Evolutionary conservation across 2,329 filamentous ascomycete genomes (phyloP).

Genomic region (Colletotrichum sp.): DNA sequence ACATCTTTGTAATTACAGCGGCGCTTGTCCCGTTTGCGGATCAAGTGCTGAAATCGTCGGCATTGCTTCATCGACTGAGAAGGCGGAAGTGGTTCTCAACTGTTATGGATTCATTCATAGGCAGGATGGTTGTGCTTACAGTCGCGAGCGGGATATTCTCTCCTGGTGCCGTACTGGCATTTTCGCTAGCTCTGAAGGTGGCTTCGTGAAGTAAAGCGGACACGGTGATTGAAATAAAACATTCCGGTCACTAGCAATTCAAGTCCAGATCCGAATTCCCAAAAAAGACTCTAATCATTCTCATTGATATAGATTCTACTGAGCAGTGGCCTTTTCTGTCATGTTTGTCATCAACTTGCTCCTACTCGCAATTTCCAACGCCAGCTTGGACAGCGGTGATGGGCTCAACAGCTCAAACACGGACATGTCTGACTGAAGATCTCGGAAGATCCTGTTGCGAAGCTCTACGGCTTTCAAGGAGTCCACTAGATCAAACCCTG

Average conservation of each 20-base stretch:
- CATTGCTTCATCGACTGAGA: neutral
- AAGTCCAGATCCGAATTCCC: neutral
- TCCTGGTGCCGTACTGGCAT: neutral
- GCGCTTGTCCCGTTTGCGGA: neutral
- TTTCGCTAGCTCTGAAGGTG: neutral
- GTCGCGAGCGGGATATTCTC: neutral
- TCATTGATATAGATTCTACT: rapidly evolving
- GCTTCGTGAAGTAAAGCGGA: neutral
- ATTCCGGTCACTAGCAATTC: neutral
- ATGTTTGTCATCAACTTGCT: neutral
- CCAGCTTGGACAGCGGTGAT: neutral
- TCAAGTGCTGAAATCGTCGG: neutral
- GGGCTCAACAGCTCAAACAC: constrained; percentile 10
- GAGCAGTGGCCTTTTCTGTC: neutral
- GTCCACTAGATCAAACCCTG: neutral
- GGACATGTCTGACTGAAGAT: neutral
- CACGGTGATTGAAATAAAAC: no score
- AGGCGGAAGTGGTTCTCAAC: neutral
- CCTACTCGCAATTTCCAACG: neutral
- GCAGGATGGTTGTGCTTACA: neutral
- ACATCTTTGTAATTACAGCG: neutral
- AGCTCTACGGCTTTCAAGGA: constrained; percentile 7
- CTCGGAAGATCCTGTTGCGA: neutral
- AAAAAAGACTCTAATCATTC: rapidly evolving
- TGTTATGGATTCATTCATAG: neutral